Conservation (phyloP, 345 rosid species). For the Populus pruinosa region DNA sequence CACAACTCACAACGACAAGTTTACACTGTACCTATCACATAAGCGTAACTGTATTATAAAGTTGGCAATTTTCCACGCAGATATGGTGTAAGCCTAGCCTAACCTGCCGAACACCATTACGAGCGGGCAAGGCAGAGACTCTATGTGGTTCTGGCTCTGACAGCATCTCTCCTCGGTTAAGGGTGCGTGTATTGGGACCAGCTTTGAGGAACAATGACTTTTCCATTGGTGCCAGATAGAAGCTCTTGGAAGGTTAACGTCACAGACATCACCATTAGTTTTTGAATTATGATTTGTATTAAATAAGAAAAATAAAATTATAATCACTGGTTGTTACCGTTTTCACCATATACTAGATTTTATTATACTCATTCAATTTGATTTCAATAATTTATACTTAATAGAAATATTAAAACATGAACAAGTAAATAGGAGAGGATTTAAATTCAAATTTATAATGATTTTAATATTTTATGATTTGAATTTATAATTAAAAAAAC, state of each 20-base stretch:
- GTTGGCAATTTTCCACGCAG: slow-evolving; percentile 10
- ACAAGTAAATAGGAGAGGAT: no score
- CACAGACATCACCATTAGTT: no score
- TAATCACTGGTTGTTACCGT: no score
- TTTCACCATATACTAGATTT: no score
- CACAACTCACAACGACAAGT: slow-evolving; percentile 18
- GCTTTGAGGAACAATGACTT: slow-evolving; percentile 15
- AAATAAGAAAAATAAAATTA: no score
- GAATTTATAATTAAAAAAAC: no score
- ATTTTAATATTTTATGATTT: no score
- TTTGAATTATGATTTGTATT: no score
- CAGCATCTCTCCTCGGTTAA: slow-evolving; percentile 9
- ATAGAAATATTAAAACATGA: no score
- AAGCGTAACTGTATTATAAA: slow-evolving; percentile 3
- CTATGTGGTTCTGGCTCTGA: slow-evolving; percentile 8
- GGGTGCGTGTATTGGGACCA: slow-evolving; percentile 24
- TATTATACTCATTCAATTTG: no score
- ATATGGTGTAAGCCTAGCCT: neutral
- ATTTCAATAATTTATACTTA: no score
- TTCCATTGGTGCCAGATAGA: neutral
- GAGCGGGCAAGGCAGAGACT: neutral
- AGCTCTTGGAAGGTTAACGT: neutral
- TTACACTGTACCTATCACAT: slow-evolving; percentile 15
- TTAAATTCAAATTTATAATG: no score
- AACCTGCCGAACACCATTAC: neutral